These are phyloP conservation scores for Aspergillus sp. DNA, from an alignment of 2,329 filamentous ascomycete genomes.

Conservation along the genomic window DNA sequence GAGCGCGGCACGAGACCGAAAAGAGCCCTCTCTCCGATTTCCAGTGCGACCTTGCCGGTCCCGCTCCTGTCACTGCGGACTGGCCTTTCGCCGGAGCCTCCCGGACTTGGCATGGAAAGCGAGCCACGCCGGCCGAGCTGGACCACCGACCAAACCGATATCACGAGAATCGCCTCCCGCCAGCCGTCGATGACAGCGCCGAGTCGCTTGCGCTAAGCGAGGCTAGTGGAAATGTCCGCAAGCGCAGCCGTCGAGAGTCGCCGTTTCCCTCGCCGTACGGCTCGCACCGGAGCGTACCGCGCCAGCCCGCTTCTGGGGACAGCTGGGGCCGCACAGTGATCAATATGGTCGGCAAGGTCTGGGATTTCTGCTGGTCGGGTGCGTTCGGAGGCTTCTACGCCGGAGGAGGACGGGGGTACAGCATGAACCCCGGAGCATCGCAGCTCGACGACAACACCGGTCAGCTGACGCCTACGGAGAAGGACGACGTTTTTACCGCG, in stretches of 20 bases:
- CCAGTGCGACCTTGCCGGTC: constrained; percentile 19
- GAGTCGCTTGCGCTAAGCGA: constrained; percentile 14
- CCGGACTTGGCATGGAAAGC: constrained; percentile 11
- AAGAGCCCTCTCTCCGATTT: constrained; percentile 16
- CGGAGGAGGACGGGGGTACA: constrained; percentile 67
- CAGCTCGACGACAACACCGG: constrained; percentile 15
- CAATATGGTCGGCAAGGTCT: constrained; percentile 55
- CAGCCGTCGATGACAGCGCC: constrained; percentile 18
- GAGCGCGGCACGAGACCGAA: constrained; percentile 19
- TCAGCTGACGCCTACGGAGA: constrained; percentile 17
- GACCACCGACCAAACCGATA: constrained; percentile 38
- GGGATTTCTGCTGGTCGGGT: constrained; percentile 65
- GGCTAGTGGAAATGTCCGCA: constrained; percentile 16
- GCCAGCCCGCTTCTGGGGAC: constrained; percentile 8
- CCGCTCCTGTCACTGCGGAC: constrained; percentile 29
- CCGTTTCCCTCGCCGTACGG: constrained; percentile 14
- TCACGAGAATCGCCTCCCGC: constrained; percentile 18
- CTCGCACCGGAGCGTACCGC: constrained; percentile 10
- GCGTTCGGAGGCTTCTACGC: constrained; percentile 80
- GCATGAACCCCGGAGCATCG: constrained; percentile 35
- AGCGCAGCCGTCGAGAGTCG: constrained; percentile 25
- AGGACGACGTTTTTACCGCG: constrained; percentile 17
- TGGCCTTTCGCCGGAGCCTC: constrained; percentile 2
- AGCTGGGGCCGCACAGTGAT: constrained; percentile 36
- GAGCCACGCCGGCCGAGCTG: constrained; percentile 21